phyloP scores from a whole-genome alignment of 2,329 filamentous ascomycete genomes.

The Xylariaceae sp. region DNA sequence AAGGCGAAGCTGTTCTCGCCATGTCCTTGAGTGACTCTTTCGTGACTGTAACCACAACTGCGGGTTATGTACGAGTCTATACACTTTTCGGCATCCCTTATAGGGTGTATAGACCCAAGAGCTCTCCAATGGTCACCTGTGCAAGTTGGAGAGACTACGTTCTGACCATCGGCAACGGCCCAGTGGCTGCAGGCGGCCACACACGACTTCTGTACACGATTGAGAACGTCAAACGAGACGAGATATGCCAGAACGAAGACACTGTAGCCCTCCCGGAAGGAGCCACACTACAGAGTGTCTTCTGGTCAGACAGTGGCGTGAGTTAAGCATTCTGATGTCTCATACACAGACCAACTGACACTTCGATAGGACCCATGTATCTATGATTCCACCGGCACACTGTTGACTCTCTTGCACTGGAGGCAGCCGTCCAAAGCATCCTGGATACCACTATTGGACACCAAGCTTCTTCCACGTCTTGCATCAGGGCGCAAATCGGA shows the following conservation, averaged over 20 bases:
- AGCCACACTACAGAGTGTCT: conserved; percentile 71
- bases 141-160: conserved; percentile 94
- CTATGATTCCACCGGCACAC: conserved; percentile 86
- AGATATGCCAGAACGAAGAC: conserved; percentile 93
- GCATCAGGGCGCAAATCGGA: conserved; percentile 83
- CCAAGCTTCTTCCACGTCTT: conserved; percentile 74
- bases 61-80: conserved; percentile 87
- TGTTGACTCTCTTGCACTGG: conserved; percentile 89
- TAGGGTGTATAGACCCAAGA: conserved; percentile 87
- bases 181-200: conserved; percentile 72
- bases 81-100: conserved; percentile 89
- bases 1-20: conserved; percentile 79
- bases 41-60: conserved; percentile 80
- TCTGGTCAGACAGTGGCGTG: conserved; percentile 90
- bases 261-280: conserved; percentile 77
- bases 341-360: conserved; percentile 15
- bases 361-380: conserved; percentile 76
- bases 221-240: conserved; percentile 88
- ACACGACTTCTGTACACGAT: conserved; percentile 84
- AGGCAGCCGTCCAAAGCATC: conserved; percentile 76
- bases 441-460: conserved; percentile 93
- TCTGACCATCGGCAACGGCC: conserved; percentile 91
- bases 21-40: conserved; percentile 91
- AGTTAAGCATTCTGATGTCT: conserved; percentile 28
- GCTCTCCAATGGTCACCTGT: conserved; percentile 83